phyloP scores from a whole-genome alignment of 768 basidiomycete species.

The Rhodosporidiobolus odoratus region DNA sequence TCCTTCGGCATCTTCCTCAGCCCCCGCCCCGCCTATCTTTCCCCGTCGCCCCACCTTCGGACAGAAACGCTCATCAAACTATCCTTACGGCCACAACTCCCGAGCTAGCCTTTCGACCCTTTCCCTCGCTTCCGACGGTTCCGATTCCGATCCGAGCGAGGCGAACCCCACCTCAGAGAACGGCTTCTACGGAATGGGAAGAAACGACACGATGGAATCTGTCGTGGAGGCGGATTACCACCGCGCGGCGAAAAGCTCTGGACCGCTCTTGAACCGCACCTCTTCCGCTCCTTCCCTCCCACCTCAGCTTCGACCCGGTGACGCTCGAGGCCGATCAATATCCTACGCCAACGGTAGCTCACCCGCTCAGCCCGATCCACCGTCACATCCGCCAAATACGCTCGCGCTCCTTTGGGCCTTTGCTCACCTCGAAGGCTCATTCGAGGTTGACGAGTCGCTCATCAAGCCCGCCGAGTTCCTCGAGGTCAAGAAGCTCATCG shows the following conservation, averaged over 20 bases:
- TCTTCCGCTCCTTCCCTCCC: not conserved
- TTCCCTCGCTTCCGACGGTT: constrained; percentile 26
- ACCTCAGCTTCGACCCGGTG: not conserved
- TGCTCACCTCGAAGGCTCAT: constrained; percentile 67
- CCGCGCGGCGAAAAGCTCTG: constrained; percentile 7
- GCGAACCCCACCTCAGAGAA: not conserved
- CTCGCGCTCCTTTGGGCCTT: constrained; percentile 80
- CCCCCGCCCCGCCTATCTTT: constrained; percentile 15
- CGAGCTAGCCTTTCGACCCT: constrained; percentile 27
- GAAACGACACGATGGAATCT: constrained; percentile 43
- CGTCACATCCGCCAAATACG: constrained; percentile 47
- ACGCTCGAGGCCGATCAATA: constrained; percentile 7
- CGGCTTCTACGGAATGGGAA: constrained; percentile 34
- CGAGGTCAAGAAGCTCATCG: constrained; percentile 40
- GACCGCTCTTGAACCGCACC: not conserved
- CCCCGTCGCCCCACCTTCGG: constrained; percentile 27
- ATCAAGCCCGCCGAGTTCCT: constrained; percentile 43
- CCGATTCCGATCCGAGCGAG: constrained; percentile 18
- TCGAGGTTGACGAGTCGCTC: constrained; percentile 52
- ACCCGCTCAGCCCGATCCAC: not conserved
- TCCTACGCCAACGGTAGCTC: not conserved
- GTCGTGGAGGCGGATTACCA: constrained; percentile 24
- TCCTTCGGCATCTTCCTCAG: constrained; percentile 2
- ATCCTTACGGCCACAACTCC: constrained; percentile 10
- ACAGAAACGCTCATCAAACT: constrained; percentile 14